Evolutionary conservation across 2,329 filamentous ascomycete genomes (phyloP), one percentile per base, ranked within the genome.

Genomic region (Westerdykella sp.): DNA sequence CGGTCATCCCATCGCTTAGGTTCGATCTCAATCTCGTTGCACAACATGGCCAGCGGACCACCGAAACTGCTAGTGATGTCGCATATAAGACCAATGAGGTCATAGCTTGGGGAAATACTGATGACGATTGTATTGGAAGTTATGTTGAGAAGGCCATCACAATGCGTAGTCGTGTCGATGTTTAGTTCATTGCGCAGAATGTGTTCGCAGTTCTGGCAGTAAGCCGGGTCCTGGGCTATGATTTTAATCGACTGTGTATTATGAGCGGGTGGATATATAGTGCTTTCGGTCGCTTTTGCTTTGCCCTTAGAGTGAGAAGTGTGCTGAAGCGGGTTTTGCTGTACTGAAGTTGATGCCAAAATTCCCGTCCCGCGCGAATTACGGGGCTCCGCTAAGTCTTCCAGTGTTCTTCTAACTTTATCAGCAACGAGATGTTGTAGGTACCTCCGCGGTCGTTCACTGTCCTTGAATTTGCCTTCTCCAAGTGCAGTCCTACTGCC

Each of bases 11-110:
- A 35, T 9, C 5, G 16, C 10, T 9, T 15, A 9, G 9, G 6
- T 7, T 35, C 32, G 3, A 35, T 35, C 6, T 37, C 38, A 28
- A 45, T 45, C 34, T 31, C 35, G 21, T 39, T 31, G 30, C 35
- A 45, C 2, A 45, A 34, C 35, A 45, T 45, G 3, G 39, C 43
- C 22, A 35, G 32, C 13, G 37, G 39, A 12, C 39, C 39, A n/a
- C 39, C 39, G n/a, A 10, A 18, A 12, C 35, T 25, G 12, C 13
- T 13, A 2, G 43, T 40, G 15, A 42, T 12, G 21, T 45, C 43
- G 7, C 34, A 34, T 21, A 42, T 35, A 15, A 42, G 38, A 13
- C 12, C 11, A 23, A 15, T 12, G 18, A 42, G 16, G 34, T 22
- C 34, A 10, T 18, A 39, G 14, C 32, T 34, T 12, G 43, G 39